Conservation (phyloP, 148 eudicot species). For the Suaeda aralocaspica region DNA sequence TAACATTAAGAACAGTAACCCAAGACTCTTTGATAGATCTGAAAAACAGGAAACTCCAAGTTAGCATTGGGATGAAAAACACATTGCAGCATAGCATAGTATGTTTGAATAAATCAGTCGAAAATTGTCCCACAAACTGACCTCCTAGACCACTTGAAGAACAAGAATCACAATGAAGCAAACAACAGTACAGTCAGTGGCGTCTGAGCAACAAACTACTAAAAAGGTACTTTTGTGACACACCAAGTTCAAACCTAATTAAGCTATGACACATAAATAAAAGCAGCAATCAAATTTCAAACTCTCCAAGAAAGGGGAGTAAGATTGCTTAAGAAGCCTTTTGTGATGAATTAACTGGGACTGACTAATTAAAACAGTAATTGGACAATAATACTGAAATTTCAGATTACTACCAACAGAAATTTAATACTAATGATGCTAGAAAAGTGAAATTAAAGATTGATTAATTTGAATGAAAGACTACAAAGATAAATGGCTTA, state of each 20-base stretch:
- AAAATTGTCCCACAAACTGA: background rate
- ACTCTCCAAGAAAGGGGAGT: too few relatives aligned
- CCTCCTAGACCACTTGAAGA: background rate
- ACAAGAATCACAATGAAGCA: background rate
- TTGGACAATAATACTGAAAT: too few relatives aligned
- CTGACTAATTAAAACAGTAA: too few relatives aligned
- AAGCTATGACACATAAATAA: background rate
- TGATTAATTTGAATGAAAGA: too few relatives aligned
- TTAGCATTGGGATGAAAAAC: background rate
- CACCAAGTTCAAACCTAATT: background rate
- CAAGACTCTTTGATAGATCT: conserved; percentile 90
- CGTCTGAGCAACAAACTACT: background rate
- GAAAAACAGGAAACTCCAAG: conserved; percentile 16
- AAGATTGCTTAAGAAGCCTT: too few relatives aligned
- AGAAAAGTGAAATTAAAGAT: too few relatives aligned
- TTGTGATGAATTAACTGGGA: too few relatives aligned
- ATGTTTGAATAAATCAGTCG: background rate
- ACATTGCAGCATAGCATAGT: background rate
- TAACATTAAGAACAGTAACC: conserved; percentile 84
- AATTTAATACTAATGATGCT: too few relatives aligned
- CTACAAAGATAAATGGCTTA: too few relatives aligned
- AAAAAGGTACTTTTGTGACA: background rate
- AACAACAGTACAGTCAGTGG: background rate
- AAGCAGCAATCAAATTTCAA: background rate
- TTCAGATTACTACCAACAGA: too few relatives aligned